Base-by-base conservation (phyloP, 2,329 filamentous ascomycete species). In the Grosmannia clavigera region DNA sequence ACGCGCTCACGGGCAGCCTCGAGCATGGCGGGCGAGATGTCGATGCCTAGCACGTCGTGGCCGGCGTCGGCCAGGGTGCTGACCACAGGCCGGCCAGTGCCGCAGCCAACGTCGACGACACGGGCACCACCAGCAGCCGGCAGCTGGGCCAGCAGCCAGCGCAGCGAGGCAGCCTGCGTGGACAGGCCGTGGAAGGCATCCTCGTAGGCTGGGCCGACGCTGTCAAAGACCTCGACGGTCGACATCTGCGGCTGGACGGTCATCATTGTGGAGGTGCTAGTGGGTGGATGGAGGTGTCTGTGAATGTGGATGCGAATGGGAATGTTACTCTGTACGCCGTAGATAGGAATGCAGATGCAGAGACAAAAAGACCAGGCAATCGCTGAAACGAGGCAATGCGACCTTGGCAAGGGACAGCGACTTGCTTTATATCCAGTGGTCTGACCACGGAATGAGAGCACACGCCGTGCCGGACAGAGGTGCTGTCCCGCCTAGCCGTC, bases 41-140 rank as follows among this genome's bases (percentile, higher is more conserved):
- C 68, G 54, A 69, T 68, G 43, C 68, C 67, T 2, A 68, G 64
- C 5, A 69, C 67, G 40, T 63, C 60, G 64, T 70, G 68, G 14
- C 68, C 68, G 1, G 68, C 68, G 2, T 63, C 65, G 16, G 68
- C 66, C 7, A 70, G 66, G 0, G 61, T 38, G 11, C 59, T 63
- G 60, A 65, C 67, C 5, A 66, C 64, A 0, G 68, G 68, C 7
- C 64, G 62, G 29, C 68, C 68, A 9, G 68, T 70, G 54, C 68
- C 68, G 59, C 66, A 69, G 61, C 68, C 68, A 11, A 69, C 63
- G 58, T 70, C 68, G 51, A 70, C 61, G 51, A 67, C 60, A 25
- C 38, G 48, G 33, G 58, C 60, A 27, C 53, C 57, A n/a, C 61
- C 59, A 9, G 50, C 11, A 1, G 55, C 12, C 19, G 62, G 53